These are phyloP conservation scores for Suillus americanus DNA, from an alignment of 768 basidiomycete species.

Conservation along the genomic window DNA sequence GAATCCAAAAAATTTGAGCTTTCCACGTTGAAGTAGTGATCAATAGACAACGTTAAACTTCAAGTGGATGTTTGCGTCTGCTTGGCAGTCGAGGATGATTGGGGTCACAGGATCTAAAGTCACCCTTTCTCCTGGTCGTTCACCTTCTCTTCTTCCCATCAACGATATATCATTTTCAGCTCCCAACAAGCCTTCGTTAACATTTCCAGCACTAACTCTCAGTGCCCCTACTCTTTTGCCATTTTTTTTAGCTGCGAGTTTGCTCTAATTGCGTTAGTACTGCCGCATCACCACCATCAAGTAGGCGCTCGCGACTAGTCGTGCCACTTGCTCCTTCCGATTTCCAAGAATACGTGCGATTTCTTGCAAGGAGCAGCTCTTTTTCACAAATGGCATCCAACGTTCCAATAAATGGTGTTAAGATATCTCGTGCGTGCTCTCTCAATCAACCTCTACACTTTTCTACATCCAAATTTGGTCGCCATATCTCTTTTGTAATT, in stretches of 20 bases:
- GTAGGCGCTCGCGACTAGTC: conserved; percentile 17
- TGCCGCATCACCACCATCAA: conserved; percentile 6
- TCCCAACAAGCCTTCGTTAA: conserved; percentile 16
- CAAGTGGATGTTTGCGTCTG: conserved; percentile 25
- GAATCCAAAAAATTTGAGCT: neutral
- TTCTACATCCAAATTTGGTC: conserved; percentile 30
- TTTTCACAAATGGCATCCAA: conserved; percentile 61
- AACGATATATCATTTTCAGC: conserved; percentile 8
- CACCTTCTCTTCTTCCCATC: conserved; percentile 12
- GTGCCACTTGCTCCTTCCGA: conserved; percentile 10
- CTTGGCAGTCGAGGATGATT: conserved; percentile 19
- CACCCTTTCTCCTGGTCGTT: conserved; percentile 26
- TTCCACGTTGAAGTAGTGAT: neutral
- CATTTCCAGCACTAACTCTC: conserved; percentile 10
- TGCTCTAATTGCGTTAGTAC: conserved; percentile 4
- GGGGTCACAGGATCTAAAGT: conserved; percentile 32
- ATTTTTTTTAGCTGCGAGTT: conserved; percentile 4
- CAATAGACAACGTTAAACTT: neutral
- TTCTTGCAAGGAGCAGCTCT: neutral
- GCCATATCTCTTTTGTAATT: conserved; percentile 18
- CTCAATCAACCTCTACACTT: conserved; percentile 12
- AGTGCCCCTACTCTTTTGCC: neutral
- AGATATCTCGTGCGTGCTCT: conserved; percentile 72
- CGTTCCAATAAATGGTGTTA: conserved; percentile 85
- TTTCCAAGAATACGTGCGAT: conserved; percentile 8